Percentiles rank a stretch among this genome's conserved stretches.
Conservation (phyloP, 1,284 basidiomycete species). For the Ustilago sp. region DNA sequence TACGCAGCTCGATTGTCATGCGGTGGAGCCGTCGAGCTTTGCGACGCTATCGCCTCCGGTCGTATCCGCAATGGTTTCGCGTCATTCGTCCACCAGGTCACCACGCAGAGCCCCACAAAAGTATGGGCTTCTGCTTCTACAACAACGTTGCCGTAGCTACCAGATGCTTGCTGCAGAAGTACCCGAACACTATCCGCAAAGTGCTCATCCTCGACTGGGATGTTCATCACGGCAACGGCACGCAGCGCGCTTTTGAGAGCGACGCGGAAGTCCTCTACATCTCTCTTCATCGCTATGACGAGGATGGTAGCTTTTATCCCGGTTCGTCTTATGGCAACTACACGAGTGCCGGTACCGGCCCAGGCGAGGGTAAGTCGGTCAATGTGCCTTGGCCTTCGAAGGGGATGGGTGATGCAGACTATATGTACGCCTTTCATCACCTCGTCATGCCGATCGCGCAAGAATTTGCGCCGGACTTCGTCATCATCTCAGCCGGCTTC, state of each 20-base stretch:
- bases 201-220: conserved; percentile 98
- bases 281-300: conserved; percentile 89
- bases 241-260: conserved; percentile 92
- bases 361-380: conserved; percentile 82
- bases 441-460: conserved; percentile 96
- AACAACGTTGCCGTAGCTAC: conserved; percentile 97
- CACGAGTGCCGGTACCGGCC: conserved; percentile 84
- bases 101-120: conserved; percentile 96
- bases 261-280: conserved; percentile 93
- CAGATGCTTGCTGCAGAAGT: conserved; percentile 70
- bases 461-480: conserved; percentile 94
- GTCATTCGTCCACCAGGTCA: conserved; percentile 96
- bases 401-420: conserved; percentile 94
- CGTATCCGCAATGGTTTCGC: conserved; percentile 89
- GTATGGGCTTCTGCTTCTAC: conserved; percentile 99
- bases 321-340: conserved; percentile 88
- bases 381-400: conserved; percentile 93
- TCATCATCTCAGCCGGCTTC: conserved; percentile 97
- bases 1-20: conserved; percentile 87
- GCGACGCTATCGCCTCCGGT: conserved; percentile 84
- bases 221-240: conserved; percentile 98
- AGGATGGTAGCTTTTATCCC: conserved; percentile 85
- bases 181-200: conserved; percentile 76
- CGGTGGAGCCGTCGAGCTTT: conserved; percentile 92
- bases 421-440: conserved; percentile 94